Percentiles rank a stretch among this genome's conserved stretches.
These are phyloP conservation scores for Populus hybrid DNA, from an alignment of 441 rosid genomes.

Conservation along the genomic window DNA sequence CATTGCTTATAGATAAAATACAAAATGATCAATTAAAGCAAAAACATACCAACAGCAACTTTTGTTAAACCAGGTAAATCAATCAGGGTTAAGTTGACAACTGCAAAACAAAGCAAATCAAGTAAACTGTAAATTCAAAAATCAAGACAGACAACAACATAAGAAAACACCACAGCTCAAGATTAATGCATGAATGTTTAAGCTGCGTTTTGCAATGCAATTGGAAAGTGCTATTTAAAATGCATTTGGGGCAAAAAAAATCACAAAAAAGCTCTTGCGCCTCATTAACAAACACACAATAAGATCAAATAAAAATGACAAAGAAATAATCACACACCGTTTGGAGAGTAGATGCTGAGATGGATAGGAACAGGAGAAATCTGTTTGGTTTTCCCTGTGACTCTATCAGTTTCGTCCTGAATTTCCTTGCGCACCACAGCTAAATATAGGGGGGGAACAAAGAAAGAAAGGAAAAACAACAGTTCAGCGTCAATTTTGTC, in stretches of 20 bases:
- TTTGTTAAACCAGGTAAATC: constrained; percentile 92
- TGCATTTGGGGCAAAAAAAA: neutral
- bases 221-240: too few relatives aligned
- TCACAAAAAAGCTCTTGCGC: neutral
- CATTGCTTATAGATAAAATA: constrained; percentile 3
- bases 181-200: neutral
- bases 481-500: neutral
- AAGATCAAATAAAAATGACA: neutral
- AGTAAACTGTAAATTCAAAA: constrained; percentile 5
- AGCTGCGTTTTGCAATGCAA: too few relatives aligned
- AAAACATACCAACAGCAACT: constrained; percentile 71
- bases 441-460: constrained; percentile 5
- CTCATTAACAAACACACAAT: neutral
- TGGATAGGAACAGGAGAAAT: constrained; percentile 90
- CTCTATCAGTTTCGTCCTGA: constrained; percentile 79
- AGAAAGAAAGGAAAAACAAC: neutral
- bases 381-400: constrained; percentile 78
- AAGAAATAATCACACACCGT: constrained; percentile 3
- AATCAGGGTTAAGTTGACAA: constrained; percentile 82
- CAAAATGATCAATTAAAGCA: neutral
- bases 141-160: neutral
- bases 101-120: constrained; percentile 38
- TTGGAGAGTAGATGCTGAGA: constrained; percentile 44
- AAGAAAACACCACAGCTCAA: neutral
- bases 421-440: constrained; percentile 78